Percentiles rank a stretch among this genome's conserved stretches.
phyloP scores from a whole-genome alignment of 2,329 filamentous ascomycete species.

The Cryphonectria parasitica region DNA sequence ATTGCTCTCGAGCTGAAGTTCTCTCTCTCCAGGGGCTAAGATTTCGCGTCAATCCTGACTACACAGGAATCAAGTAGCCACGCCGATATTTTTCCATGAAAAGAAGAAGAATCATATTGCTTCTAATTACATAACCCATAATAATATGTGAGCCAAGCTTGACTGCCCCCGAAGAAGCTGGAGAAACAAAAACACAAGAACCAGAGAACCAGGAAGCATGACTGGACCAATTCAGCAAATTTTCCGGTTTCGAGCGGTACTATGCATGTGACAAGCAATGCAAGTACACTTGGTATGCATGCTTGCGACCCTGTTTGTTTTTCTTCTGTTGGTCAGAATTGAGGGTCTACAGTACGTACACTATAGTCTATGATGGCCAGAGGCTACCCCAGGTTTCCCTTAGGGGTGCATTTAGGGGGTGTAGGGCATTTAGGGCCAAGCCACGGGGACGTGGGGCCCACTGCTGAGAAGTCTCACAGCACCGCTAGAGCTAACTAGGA shows the following conservation, averaged over 20 bases:
- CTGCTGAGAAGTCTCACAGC: background rate
- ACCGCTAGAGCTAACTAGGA: background rate
- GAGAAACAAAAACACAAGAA: background rate
- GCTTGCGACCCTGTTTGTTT: background rate
- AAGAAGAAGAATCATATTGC: background rate
- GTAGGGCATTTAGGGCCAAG: background rate
- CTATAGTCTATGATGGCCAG: background rate
- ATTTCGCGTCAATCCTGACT: no score
- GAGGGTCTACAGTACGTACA: background rate
- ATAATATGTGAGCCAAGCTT: background rate
- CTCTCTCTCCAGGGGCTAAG: no score
- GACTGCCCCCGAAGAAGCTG: background rate
- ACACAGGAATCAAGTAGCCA: no score
- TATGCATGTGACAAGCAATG: background rate
- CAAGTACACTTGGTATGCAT: background rate
- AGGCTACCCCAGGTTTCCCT: background rate
- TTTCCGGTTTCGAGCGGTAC: background rate
- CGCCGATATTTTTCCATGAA: background rate
- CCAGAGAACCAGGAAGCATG: background rate
- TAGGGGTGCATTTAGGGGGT: background rate
- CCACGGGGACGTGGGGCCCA: background rate
- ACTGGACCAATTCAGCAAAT: background rate
- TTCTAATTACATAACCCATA: background rate
- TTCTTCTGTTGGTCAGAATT: background rate
- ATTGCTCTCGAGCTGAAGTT: no score